Evolutionary conservation across 371 early-diverging fungal species (phyloP).

Genomic region (Parasitella parasitica): DNA sequence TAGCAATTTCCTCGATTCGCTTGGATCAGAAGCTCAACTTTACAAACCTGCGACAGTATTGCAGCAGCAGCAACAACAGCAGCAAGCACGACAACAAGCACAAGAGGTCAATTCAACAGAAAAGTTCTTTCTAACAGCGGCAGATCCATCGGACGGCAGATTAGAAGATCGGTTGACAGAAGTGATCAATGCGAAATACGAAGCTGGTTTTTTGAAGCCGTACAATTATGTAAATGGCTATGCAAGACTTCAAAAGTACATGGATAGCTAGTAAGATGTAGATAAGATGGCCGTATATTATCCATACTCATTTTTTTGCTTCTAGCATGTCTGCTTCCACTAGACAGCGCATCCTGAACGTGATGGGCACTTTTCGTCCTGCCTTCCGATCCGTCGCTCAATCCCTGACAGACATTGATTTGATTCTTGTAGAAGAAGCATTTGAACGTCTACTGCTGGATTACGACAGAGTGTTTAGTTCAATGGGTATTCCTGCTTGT

Average conservation of each 20-base stretch:
- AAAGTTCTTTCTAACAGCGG: slow-evolving; percentile 85
- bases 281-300: background rate
- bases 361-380: slow-evolving; percentile 86
- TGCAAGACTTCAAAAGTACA: slow-evolving; percentile 84
- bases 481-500: slow-evolving; percentile 93
- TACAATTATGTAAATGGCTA: slow-evolving; percentile 94
- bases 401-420: slow-evolving; percentile 87
- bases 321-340: slow-evolving; percentile 71
- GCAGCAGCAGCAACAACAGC: slow-evolving; percentile 22
- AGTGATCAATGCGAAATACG: slow-evolving; percentile 90
- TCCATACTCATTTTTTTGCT: background rate
- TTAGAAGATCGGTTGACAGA: slow-evolving; percentile 82
- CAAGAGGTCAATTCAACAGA: slow-evolving; percentile 50
- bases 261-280: slow-evolving; percentile 76
- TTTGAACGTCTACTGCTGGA: slow-evolving; percentile 86
- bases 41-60: slow-evolving; percentile 21
- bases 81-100: slow-evolving; percentile 1
- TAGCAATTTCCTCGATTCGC: slow-evolving; percentile 61
- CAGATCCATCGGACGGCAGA: slow-evolving; percentile 85
- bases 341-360: slow-evolving; percentile 79
- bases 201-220: slow-evolving; percentile 91
- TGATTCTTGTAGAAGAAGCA: slow-evolving; percentile 89
- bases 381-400: slow-evolving; percentile 85
- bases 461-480: slow-evolving; percentile 74
- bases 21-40: slow-evolving; percentile 38